A percentile compares a stretch with the other conserved stretches of the same genome.
phyloP scores from a whole-genome alignment of 176 grass and related monocot species.

The Juncus effusus region DNA sequence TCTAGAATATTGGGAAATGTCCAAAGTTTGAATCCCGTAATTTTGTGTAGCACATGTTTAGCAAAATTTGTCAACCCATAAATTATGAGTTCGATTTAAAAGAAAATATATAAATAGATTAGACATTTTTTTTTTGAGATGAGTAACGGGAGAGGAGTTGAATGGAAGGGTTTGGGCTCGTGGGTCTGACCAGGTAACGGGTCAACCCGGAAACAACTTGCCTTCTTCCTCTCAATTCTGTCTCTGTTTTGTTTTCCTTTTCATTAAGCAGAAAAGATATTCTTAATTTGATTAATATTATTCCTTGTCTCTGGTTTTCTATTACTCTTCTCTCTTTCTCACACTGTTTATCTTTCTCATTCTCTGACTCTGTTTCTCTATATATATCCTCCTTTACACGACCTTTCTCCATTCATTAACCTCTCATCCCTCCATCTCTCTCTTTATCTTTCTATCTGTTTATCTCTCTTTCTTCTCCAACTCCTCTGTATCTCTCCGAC shows the following conservation, averaged over 20 bases:
- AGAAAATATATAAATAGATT: slow-evolving; percentile 2
- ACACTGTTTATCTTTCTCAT: neutral
- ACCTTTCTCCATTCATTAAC: neutral
- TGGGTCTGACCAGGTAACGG: slow-evolving; percentile 19
- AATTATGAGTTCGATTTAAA: neutral
- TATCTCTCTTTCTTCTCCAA: slow-evolving; percentile 9
- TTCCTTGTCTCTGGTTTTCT: neutral
- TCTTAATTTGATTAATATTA: no score
- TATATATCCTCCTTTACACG: slow-evolving; percentile 15
- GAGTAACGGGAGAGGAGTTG: neutral
- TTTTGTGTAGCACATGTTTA: neutral
- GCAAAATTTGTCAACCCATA: neutral
- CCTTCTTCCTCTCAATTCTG: neutral
- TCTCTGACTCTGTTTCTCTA: slow-evolving; percentile 13
- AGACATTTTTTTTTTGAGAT: no score
- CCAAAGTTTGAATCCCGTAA: neutral
- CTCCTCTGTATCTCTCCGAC: neutral
- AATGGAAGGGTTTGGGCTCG: neutral
- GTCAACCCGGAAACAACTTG: slow-evolving; percentile 18
- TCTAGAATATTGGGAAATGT: no score
- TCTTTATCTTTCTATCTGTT: neutral
- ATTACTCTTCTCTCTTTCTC: neutral
- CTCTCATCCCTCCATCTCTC: slow-evolving; percentile 1
- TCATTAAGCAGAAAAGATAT: no score
- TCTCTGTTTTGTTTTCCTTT: neutral